Base-by-base conservation (phyloP, 169 alveolate species). In the Plasmodium fragile region DNA sequence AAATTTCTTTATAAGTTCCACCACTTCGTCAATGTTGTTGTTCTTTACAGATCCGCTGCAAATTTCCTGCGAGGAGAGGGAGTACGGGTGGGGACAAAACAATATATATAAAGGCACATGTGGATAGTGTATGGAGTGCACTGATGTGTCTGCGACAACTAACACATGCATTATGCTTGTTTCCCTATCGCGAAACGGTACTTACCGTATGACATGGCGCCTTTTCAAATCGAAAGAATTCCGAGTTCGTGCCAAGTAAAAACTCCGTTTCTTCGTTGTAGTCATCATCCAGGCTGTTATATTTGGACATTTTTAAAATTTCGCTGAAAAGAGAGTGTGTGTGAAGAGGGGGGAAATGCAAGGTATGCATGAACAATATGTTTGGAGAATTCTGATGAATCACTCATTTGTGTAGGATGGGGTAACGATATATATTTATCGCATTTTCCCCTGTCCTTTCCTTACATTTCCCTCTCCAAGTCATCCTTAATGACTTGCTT, bases 221-320 rank as follows among this genome's bases (percentile, higher is more conserved):
- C 45, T 43, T 84, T 75, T 84, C 85, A 52, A 84, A 84, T 84
- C 93, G 52, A 53, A 84, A 84, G 84, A 84, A 84, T 73, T 84
- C 93, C 43, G 93, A 84, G 36, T 84, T 84, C 13, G 78, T 55
- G 3, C 93, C 93, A 18, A 84, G 36, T 2, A 84, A 84, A 30
- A 78, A 49, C 53, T 84, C 93, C 18, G 84, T 73, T 43, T 84
- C 93, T 5, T 84, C 93, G 65, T 73, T 84, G 34, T 34, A 22
- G 43, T 84, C 93, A 16, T 84, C 93, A 5, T 84, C 93, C 30
- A 84, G 93, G 10, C 65, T 43, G 36, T 84, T 84, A 65, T 84
- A 84, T 73, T 84, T 84, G n/a, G 93, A 84, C 93, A 84, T 84
- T 32, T 84, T 84, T 55, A 84, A 84, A 84, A 84, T 84, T 84